Evolutionary conservation across 2,329 filamentous ascomycete species (phyloP).

Genomic region (Pseudocercospora pini-densiflorae): DNA sequence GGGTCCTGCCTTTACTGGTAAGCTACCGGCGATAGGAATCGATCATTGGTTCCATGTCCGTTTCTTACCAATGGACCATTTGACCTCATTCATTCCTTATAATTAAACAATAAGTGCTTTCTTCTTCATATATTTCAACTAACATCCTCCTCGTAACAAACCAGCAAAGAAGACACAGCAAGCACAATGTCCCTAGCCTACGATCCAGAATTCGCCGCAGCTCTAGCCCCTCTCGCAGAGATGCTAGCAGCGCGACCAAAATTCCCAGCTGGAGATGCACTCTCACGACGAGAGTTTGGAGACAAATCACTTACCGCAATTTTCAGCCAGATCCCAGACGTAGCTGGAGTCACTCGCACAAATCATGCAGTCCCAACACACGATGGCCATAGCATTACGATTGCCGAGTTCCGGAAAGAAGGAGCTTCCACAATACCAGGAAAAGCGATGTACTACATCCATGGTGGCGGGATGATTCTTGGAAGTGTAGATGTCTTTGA

Average conservation of each 20-base stretch:
- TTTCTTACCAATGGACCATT: background rate
- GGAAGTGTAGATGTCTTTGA: slow-evolving; percentile 25
- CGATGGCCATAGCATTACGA: slow-evolving; percentile 20
- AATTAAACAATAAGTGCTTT: background rate
- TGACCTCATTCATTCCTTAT: background rate
- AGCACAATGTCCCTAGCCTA: slow-evolving; percentile 20
- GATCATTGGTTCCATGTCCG: background rate
- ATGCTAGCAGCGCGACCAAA: slow-evolving; percentile 17
- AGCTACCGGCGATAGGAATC: too few relatives aligned
- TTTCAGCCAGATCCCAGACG: slow-evolving; percentile 8
- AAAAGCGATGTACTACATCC: slow-evolving; percentile 21
- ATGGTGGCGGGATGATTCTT: slow-evolving; percentile 27
- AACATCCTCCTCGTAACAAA: background rate
- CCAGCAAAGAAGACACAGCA: background rate
- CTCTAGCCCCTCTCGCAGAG: slow-evolving; percentile 21
- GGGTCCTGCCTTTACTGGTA: too few relatives aligned
- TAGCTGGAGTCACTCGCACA: slow-evolving; percentile 15
- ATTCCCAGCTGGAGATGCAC: slow-evolving; percentile 23
- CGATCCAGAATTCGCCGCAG: slow-evolving; percentile 24
- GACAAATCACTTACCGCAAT: slow-evolving; percentile 8
- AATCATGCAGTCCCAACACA: slow-evolving; percentile 15
- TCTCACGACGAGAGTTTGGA: slow-evolving; percentile 18
- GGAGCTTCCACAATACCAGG: background rate
- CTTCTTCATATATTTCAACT: background rate
- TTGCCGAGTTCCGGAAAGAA: slow-evolving; percentile 24